phyloP scores from a whole-genome alignment of 2,329 filamentous ascomycete species.

The Macrophomina tecta region DNA sequence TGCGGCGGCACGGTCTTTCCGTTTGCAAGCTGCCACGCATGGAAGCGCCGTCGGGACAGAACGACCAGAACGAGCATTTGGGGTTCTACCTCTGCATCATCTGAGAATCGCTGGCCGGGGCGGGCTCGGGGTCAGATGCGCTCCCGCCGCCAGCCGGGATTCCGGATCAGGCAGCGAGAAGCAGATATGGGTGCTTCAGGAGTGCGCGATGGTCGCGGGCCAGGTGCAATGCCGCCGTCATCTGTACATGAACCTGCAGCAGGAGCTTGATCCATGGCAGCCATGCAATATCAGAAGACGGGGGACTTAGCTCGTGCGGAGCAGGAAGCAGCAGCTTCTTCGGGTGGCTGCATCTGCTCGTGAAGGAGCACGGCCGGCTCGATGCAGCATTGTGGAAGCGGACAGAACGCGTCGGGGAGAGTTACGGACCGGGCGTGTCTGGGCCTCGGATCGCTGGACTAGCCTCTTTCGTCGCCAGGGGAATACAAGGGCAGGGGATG shows the following conservation, averaged over 20 bases:
- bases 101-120: no score
- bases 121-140: no score
- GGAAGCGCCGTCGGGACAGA: neutral
- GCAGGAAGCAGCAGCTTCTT: neutral
- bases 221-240: neutral
- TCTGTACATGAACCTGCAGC: conserved; percentile 7
- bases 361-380: neutral
- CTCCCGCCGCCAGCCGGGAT: neutral
- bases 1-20: neutral
- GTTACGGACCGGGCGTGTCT: neutral
- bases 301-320: neutral
- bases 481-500: conserved; percentile 4
- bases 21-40: neutral
- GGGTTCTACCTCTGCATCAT: neutral
- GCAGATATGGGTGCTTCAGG: neutral
- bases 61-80: neutral
- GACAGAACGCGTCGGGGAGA: neutral
- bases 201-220: neutral
- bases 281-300: neutral
- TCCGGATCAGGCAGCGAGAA: neutral
- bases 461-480: conserved; percentile 18
- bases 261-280: conserved; percentile 2
- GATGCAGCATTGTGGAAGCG: neutral
- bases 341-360: neutral
- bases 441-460: conserved; percentile 17